Base-by-base conservation (phyloP, 768 basidiomycete species). In the Podaxis sp. region DNA sequence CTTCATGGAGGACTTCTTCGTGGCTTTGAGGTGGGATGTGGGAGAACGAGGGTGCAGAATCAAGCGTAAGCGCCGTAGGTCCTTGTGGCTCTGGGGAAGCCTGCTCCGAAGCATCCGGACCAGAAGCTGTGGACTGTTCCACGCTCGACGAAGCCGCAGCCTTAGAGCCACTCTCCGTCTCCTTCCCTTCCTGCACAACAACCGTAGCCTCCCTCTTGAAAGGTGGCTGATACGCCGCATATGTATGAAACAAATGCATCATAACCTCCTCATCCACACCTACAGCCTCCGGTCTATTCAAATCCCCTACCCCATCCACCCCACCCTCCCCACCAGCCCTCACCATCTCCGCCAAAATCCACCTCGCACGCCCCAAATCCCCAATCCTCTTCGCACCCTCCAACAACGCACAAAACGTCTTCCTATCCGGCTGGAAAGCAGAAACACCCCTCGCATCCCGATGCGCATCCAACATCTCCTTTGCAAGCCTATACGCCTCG, bases 331-430 rank as follows among this genome's bases (percentile, higher is more conserved):
- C 66, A 9, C 47, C 57, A 66, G 76, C 74, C 47, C 77, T 78
- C 25, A 91, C 81, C 75, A 94, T 85, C 77, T 97, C 94, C 1
- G 90, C 91, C 58, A 98, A 77, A 63, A 98, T 89, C 96, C 95
- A 98, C 66, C 96, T 80, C 25, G 88, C 87, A 53, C 93, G 80
- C 2, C 82, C 79, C 22, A 99, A 74, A 72, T 98, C 96, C 0
- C 96, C 94, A 2, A 88, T 77, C 5, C 93, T 80, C 73, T 94
- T 97, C 37, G 93, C 89, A 1, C 94, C 94, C 66, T 97, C 93
- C 62, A 99, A 74, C n/a, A 98, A 73, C 0, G 93, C 93, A 59
- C 82, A 79, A 74, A 95, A 96, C 2, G 93, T 90, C 37, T 81
- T 78, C 43, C 78, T 72, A 61, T 87, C 85, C 1, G 94, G 94